phyloP scores from a whole-genome alignment of 768 basidiomycete genomes.

The Hericium coralloides region DNA sequence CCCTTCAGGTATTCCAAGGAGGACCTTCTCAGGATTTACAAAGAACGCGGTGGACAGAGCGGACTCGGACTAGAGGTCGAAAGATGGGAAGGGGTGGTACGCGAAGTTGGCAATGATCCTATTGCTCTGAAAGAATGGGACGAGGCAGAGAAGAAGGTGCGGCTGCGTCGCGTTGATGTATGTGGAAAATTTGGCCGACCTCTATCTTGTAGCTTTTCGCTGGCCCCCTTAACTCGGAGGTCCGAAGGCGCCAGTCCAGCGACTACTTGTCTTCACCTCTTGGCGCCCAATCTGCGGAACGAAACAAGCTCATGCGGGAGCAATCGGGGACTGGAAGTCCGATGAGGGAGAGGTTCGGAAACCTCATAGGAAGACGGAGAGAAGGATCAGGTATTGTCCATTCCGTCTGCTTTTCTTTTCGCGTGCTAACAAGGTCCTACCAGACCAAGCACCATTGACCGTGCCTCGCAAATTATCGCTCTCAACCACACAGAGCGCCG shows the following conservation, averaged over 20 bases:
- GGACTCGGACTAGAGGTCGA: slow-evolving; percentile 81
- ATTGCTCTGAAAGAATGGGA: slow-evolving; percentile 69
- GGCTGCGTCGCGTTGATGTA: slow-evolving; percentile 10
- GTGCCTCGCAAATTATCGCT: slow-evolving; percentile 63
- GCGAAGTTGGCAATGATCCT: slow-evolving; percentile 66
- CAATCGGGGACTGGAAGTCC: slow-evolving; percentile 41
- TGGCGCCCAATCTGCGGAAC: slow-evolving; percentile 44
- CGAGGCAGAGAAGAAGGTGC: slow-evolving; percentile 84
- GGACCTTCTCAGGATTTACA: slow-evolving; percentile 76
- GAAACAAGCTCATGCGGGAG: slow-evolving; percentile 47
- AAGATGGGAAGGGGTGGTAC: slow-evolving; percentile 83
- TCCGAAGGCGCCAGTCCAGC: slow-evolving; percentile 76
- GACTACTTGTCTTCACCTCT: slow-evolving; percentile 55
- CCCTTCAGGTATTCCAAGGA: slow-evolving; percentile 88
- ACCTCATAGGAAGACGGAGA: slow-evolving; percentile 48
- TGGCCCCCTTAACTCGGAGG: slow-evolving; percentile 76
- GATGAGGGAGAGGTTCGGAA: slow-evolving; percentile 58
- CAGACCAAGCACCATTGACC: slow-evolving; percentile 50
- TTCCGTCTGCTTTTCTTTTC: neutral
- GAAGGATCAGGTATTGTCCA: slow-evolving; percentile 53
- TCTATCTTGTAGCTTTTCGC: slow-evolving; percentile 56
- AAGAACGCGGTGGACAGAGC: slow-evolving; percentile 64
- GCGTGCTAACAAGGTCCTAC: slow-evolving; percentile 5
- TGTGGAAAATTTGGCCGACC: neutral
- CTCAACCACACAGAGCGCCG: slow-evolving; percentile 48